phyloP scores from a whole-genome alignment of 495 filamentous ascomycete genomes.

The Podospora pseudopauciseta region DNA sequence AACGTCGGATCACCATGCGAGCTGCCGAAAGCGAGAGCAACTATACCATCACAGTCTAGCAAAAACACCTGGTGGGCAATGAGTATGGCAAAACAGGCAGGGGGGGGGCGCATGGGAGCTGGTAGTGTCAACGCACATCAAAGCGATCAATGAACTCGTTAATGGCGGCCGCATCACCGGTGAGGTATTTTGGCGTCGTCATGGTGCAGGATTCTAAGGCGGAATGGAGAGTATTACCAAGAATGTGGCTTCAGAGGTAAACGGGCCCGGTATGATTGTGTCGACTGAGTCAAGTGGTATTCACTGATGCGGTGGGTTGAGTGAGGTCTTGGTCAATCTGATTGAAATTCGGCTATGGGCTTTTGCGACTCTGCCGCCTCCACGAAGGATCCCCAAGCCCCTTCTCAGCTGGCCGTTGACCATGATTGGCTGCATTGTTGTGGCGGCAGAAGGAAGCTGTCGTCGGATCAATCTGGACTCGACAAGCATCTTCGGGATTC shows the following conservation, averaged over 20 bases:
- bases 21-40: background rate
- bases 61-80: constrained; percentile 67
- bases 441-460: background rate
- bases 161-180: constrained; percentile 70
- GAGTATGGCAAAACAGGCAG: constrained; percentile 3
- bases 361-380: background rate
- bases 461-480: background rate
- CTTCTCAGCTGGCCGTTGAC: background rate
- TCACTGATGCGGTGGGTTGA: background rate
- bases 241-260: background rate
- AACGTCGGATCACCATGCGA: background rate
- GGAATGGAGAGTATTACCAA: background rate
- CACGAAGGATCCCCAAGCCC: background rate
- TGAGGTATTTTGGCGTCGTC: constrained; percentile 65
- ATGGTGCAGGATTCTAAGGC: constrained; percentile 14
- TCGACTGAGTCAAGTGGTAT: background rate
- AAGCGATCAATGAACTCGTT: constrained; percentile 81
- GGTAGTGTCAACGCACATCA: constrained; percentile 60
- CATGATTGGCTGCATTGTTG: background rate
- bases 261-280: background rate
- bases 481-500: background rate
- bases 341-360: background rate
- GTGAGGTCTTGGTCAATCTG: background rate
- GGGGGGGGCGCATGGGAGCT: background rate
- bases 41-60: constrained; percentile 92